Percentiles rank a stretch among this genome's conserved stretches.
These are phyloP conservation scores for Kodamaea nitidulidarum DNA, from an alignment of 805 yeast species.

Conservation along the genomic window DNA sequence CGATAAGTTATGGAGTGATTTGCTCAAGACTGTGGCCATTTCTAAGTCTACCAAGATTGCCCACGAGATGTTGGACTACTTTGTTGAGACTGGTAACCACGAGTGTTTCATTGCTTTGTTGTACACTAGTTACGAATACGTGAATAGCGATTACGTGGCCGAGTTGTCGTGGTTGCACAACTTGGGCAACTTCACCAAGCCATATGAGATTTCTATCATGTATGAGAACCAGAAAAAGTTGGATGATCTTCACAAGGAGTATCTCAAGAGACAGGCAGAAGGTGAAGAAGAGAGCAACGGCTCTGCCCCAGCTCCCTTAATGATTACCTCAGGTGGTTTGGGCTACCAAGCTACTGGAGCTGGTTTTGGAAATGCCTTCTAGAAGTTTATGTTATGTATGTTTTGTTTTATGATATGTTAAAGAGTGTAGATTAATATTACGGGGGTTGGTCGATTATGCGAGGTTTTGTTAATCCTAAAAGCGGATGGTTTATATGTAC, in stretches of 20 bases:
- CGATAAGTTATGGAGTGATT: slow-evolving; percentile 93
- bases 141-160: slow-evolving; percentile 76
- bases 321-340: slow-evolving; percentile 76
- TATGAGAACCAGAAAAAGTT: slow-evolving; percentile 73
- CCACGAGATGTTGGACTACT: slow-evolving; percentile 82
- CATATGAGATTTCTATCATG: slow-evolving; percentile 81
- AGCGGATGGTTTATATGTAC: background rate
- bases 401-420: slow-evolving; percentile 3
- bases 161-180: slow-evolving; percentile 90
- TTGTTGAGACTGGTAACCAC: slow-evolving; percentile 94
- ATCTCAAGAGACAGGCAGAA: slow-evolving; percentile 64
- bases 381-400: slow-evolving; percentile 6
- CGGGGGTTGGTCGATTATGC: too few relatives aligned
- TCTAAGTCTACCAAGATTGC: slow-evolving; percentile 79
- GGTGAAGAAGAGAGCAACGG: slow-evolving; percentile 40
- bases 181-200: slow-evolving; percentile 81
- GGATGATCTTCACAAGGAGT: slow-evolving; percentile 62
- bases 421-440: background rate
- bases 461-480: background rate
- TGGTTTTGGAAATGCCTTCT: slow-evolving; percentile 57
- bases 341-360: slow-evolving; percentile 71
- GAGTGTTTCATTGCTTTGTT: slow-evolving; percentile 91
- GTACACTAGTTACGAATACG: slow-evolving; percentile 76
- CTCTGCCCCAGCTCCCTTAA: slow-evolving; percentile 60
- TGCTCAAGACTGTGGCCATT: slow-evolving; percentile 84